Evolutionary conservation across 1,284 basidiomycete species (phyloP).

Genomic region (Puccinia triticina): DNA sequence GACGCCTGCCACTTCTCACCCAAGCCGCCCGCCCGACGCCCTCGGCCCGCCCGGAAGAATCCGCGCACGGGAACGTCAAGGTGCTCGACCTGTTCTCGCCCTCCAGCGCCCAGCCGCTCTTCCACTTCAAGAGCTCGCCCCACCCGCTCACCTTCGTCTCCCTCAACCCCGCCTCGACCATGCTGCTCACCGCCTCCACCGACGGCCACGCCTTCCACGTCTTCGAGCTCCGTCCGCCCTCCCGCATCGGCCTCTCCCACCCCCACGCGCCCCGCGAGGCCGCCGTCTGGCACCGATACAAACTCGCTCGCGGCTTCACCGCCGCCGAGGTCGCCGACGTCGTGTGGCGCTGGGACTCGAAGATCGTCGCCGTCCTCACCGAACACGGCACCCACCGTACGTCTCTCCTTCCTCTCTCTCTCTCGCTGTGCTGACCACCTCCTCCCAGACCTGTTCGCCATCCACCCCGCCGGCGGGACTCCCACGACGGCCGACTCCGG

Average conservation of each 20-base stretch:
- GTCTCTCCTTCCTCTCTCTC: background rate
- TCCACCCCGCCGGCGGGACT: conserved; percentile 47
- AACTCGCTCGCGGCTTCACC: conserved; percentile 41
- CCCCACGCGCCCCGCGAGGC: conserved; percentile 8
- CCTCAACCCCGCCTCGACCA: conserved; percentile 36
- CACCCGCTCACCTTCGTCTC: conserved; percentile 39
- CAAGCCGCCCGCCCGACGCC: conserved; percentile 17
- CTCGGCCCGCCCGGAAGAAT: conserved; percentile 16
- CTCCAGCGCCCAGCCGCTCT: conserved; percentile 12
- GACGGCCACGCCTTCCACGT: conserved; percentile 49
- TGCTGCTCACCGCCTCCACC: conserved; percentile 42
- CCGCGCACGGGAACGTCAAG: conserved; percentile 37
- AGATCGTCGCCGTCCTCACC: conserved; percentile 41
- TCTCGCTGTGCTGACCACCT: background rate
- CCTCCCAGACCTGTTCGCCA: conserved; percentile 39
- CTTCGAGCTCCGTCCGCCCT: conserved; percentile 40
- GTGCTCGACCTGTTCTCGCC: conserved; percentile 25
- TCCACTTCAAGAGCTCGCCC: conserved; percentile 37
- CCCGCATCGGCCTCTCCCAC: conserved; percentile 36
- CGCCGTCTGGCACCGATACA: conserved; percentile 50
- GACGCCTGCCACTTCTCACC: background rate
- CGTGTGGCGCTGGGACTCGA: conserved; percentile 47
- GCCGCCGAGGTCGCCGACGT: conserved; percentile 41
- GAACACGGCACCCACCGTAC: conserved; percentile 48
- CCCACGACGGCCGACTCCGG: background rate